Evolutionary conservation across 768 basidiomycete genomes (phyloP), one percentile per base, ranked within the genome.

Genomic region (Chalciporus pseudorubinellus): DNA sequence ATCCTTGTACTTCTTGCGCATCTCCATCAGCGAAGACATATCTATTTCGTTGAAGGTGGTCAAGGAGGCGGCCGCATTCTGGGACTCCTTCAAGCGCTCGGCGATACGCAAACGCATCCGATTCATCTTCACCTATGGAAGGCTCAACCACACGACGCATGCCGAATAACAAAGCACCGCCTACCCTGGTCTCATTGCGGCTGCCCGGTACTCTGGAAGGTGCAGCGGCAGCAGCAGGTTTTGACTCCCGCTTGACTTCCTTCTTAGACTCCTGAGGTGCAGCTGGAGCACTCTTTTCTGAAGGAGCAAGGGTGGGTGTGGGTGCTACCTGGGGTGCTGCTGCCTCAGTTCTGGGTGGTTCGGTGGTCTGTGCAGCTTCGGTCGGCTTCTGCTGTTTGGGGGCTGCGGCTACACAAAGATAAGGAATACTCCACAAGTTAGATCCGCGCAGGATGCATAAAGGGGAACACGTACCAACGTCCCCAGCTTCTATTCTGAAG

Each of bases 1-100:
- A 57, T 97, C 94, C 78, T 98, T 98, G 83, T 93, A 95, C 67
- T 86, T 83, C 68, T 87, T 83, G 63, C 95, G 89, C 85, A 98
- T 84, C 38, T 87, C 85, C 76, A 97, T 89, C 50, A 98, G 75
- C 39, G 90, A 87, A 38, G 92, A 94, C 95, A 99, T 98, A 77
- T 98, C 95, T 66, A 99, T 92, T 74, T 99, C 95, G 76, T 99
- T 98, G 82, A 99, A 99, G 21, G 95, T 98, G 29, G 97, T 98
- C 53, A 98, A 72, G 44, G 93, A 95, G 42, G 95, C 95, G 4
- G 95, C 97, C 18, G 91, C 83, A 67, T 98, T 97, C 70, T 99
- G 95, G 20, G 95, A 95, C 68, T 97, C 88, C 76, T 99, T 99
- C 68, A 99, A 83, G 46, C 95, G 93, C 73, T 95, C 92, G 42